Conservation (phyloP, 2,329 filamentous ascomycete species). For the Pseudonectria foliicola region DNA sequence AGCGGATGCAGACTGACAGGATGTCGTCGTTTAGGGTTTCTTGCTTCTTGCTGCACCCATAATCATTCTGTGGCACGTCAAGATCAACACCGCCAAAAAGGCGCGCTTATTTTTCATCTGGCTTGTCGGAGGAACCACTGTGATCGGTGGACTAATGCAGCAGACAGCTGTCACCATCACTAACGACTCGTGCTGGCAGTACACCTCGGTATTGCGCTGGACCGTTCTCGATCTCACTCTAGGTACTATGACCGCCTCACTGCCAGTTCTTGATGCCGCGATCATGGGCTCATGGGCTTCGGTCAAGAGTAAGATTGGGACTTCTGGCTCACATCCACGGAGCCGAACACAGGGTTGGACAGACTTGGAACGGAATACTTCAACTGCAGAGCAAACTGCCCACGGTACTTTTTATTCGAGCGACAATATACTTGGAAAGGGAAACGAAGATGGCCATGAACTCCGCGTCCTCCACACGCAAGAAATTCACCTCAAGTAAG, state of each 20-base stretch:
- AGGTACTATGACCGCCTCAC: conserved; percentile 6
- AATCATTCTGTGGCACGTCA: conserved; percentile 8
- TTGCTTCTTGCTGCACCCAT: conserved; percentile 6
- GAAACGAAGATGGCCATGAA: conserved; percentile 4
- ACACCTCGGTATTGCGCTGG: conserved; percentile 8
- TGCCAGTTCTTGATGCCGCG: conserved; percentile 7
- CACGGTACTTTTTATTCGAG: conserved; percentile 3
- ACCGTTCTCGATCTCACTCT: conserved; percentile 8
- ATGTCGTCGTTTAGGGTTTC: not conserved
- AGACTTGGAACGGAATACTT: conserved; percentile 5
- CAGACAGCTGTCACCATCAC: conserved; percentile 9
- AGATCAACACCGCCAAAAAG: conserved; percentile 9
- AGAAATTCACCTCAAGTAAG: conserved; percentile 5
- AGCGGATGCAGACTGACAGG: not conserved
- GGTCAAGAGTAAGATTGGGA: conserved; percentile 8
- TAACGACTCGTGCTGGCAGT: conserved; percentile 11
- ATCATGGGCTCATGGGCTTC: conserved; percentile 10
- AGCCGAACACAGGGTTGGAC: conserved; percentile 9
- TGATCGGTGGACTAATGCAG: conserved; percentile 5
- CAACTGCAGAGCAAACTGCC: not conserved
- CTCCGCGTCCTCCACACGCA: conserved; percentile 6
- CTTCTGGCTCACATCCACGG: conserved; percentile 6
- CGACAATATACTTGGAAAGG: conserved; percentile 5
- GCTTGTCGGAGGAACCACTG: conserved; percentile 8
- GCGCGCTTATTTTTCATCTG: conserved; percentile 9